Conservation (phyloP, 257 asterid genomes). For the Eucommia ulmoides region DNA sequence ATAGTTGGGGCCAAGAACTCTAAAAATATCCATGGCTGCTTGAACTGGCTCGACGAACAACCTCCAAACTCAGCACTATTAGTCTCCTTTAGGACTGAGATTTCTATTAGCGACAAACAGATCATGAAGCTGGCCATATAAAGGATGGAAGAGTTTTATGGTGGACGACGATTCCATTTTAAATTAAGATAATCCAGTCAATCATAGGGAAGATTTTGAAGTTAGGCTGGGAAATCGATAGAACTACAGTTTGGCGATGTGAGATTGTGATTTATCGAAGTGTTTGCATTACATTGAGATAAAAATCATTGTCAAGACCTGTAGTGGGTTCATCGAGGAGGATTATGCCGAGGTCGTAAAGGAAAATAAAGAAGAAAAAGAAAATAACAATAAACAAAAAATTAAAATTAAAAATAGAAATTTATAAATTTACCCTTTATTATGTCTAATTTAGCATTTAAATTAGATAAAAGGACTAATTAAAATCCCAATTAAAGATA, state of each 20-base stretch:
- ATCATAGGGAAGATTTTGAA: slow-evolving; percentile 78
- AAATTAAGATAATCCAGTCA: slow-evolving; percentile 56
- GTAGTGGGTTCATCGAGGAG: slow-evolving; percentile 94
- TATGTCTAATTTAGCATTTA: too few relatives aligned
- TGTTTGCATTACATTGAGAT: slow-evolving; percentile 66
- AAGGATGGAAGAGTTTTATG: slow-evolving; percentile 55
- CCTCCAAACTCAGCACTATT: too few relatives aligned
- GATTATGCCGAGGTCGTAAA: slow-evolving; percentile 79
- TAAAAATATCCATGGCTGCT: too few relatives aligned
- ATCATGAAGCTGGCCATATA: slow-evolving; percentile 35
- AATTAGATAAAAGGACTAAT: too few relatives aligned
- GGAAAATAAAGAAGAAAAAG: slow-evolving; percentile 80
- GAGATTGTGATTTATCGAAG: slow-evolving; percentile 44
- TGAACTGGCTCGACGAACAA: too few relatives aligned
- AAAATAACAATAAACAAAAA: too few relatives aligned
- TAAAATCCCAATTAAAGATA: too few relatives aligned
- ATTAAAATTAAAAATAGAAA: too few relatives aligned
- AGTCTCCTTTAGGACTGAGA: too few relatives aligned
- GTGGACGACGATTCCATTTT: slow-evolving; percentile 66
- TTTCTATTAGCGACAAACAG: slow-evolving; percentile 47
- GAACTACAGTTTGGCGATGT: slow-evolving; percentile 56
- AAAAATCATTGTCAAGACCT: slow-evolving; percentile 85
- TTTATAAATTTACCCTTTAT: too few relatives aligned
- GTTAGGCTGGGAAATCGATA: slow-evolving; percentile 88
- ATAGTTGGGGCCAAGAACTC: too few relatives aligned